Conservation (phyloP, 208 protist genomes). For the Crithidia acanthocephali region DNA sequence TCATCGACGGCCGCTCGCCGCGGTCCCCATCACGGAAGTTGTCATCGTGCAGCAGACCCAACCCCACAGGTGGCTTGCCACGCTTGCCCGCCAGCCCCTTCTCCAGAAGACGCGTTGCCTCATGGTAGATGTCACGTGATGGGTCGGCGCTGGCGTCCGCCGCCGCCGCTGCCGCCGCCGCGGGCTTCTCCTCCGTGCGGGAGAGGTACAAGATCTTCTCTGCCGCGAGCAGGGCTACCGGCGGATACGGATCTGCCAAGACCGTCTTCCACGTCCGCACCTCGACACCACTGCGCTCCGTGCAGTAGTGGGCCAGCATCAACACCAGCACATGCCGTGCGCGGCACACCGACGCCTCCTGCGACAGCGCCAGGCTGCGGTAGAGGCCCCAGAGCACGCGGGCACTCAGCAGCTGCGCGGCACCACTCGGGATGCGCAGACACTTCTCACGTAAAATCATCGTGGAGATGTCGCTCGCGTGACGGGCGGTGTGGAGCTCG, state of each 20-base stretch:
- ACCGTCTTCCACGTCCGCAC: constrained; percentile 56
- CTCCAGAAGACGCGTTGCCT: constrained; percentile 26
- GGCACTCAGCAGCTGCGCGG: constrained; percentile 44
- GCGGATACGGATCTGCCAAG: constrained; percentile 62
- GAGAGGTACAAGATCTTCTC: constrained; percentile 48
- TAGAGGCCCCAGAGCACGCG: constrained; percentile 82
- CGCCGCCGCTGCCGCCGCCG: background rate
- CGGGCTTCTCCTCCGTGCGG: constrained; percentile 25
- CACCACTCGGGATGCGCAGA: constrained; percentile 38
- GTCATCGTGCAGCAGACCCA: constrained; percentile 18
- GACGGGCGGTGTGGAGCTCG: constrained; percentile 25
- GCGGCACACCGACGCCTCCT: constrained; percentile 55
- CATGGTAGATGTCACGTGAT: constrained; percentile 23
- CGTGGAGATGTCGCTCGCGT: constrained; percentile 35
- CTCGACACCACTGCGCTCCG: constrained; percentile 29
- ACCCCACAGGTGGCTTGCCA: constrained; percentile 12
- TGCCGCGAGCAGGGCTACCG: constrained; percentile 60
- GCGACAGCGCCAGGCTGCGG: constrained; percentile 45
- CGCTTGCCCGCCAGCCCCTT: constrained; percentile 18
- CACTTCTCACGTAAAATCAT: constrained; percentile 46
- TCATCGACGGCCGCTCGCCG: constrained; percentile 9
- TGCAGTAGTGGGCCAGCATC: constrained; percentile 29
- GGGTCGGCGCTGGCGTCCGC: constrained; percentile 16
- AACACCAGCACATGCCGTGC: constrained; percentile 64
- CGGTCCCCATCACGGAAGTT: constrained; percentile 18